phyloP scores from a whole-genome alignment of 2,329 filamentous ascomycete genomes.

The Cladosporium cucumerinum region DNA sequence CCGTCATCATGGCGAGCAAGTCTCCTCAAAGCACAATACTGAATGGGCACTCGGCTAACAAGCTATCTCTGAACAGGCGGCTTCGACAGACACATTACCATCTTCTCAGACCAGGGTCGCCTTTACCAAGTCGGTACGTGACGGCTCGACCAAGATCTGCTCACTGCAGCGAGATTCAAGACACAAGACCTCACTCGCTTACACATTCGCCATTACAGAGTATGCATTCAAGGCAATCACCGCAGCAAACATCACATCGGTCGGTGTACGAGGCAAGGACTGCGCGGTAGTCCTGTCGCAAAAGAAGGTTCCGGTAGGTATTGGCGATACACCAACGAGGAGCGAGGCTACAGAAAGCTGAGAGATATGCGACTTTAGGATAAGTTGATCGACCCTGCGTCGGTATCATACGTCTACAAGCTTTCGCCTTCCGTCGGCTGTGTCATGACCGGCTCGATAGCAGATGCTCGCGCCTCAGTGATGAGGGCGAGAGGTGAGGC shows the following conservation, averaged over 20 bases:
- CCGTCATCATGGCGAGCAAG: constrained; percentile 16
- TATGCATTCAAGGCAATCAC: constrained; percentile 99
- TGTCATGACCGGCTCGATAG: constrained; percentile 98
- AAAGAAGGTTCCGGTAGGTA: constrained; percentile 95
- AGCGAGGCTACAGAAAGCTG: constrained; percentile 18
- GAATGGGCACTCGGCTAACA: neutral
- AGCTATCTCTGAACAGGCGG: constrained; percentile 55
- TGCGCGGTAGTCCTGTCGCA: constrained; percentile 96
- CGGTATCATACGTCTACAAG: constrained; percentile 96
- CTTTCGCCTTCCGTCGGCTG: constrained; percentile 94
- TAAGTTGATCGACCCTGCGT: constrained; percentile 96
- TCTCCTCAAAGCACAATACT: neutral
- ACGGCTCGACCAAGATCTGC: neutral
- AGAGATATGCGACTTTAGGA: constrained; percentile 59
- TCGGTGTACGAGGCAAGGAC: constrained; percentile 93
- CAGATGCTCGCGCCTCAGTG: constrained; percentile 89
- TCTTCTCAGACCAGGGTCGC: constrained; percentile 98
- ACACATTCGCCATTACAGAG: constrained; percentile 56
- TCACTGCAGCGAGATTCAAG: constrained; percentile 3
- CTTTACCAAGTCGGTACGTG: constrained; percentile 98
- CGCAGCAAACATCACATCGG: constrained; percentile 96
- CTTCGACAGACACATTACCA: constrained; percentile 98
- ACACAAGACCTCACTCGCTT: constrained; percentile 17
- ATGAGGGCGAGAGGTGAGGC: constrained; percentile 92
- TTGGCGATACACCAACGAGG: neutral